Conservation (phyloP, 2,329 filamentous ascomycete genomes). For the Phialophora chinensis region DNA sequence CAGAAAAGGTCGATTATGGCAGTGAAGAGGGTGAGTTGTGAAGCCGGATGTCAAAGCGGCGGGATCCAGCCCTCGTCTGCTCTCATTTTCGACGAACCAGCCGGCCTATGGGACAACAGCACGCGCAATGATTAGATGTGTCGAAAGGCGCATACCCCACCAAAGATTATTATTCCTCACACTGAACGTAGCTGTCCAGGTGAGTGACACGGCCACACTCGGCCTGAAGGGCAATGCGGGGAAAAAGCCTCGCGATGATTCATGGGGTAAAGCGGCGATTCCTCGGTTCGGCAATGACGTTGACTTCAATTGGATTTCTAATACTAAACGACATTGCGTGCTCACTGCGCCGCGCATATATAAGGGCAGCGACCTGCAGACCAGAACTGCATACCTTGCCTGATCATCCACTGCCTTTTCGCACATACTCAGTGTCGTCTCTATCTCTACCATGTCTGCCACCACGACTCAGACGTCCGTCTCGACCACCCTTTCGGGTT, state of each 20-base stretch:
- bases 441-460: constrained; percentile 36
- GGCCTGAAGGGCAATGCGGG: constrained; percentile 12
- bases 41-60: constrained; percentile 7
- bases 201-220: not conserved
- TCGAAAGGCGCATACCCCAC: not conserved
- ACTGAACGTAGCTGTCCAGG: not conserved
- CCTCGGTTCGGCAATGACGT: constrained; percentile 30
- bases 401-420: not conserved
- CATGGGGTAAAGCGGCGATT: constrained; percentile 25
- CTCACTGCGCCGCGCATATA: constrained; percentile 23
- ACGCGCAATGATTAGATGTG: constrained; percentile 9
- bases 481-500: constrained; percentile 41
- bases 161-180: constrained; percentile 4
- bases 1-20: constrained; percentile 45
- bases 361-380: not conserved
- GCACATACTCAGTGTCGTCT: not conserved
- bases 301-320: constrained; percentile 30
- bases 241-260: not conserved
- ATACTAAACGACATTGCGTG: constrained; percentile 32
- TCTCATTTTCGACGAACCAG: not conserved
- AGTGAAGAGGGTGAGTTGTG: constrained; percentile 53
- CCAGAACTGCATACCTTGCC: not conserved
- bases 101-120: not conserved
- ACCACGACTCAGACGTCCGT: constrained; percentile 41
- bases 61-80: not conserved